Percentiles rank a stretch among this genome's conserved stretches.
phyloP scores from a whole-genome alignment of 768 basidiomycete genomes.

The Omphalotus guepiniiformis region DNA sequence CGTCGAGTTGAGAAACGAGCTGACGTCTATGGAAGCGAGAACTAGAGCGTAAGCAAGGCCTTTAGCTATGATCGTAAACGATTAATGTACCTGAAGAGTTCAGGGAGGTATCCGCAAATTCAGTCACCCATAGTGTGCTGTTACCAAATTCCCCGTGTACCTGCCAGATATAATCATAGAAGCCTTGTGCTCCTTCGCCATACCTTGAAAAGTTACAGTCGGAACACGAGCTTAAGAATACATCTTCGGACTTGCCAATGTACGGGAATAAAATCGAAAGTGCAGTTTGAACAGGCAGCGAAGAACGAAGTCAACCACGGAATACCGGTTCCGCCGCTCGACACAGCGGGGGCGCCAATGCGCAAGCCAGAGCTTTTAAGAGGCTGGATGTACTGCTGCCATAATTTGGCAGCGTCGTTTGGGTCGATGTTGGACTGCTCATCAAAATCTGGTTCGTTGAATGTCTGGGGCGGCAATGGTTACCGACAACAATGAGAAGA shows the following conservation, averaged over 20 bases:
- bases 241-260: slow-evolving; percentile 34
- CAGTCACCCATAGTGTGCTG: slow-evolving; percentile 60
- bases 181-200: slow-evolving; percentile 48
- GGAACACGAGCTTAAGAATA: background rate
- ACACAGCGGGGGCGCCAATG: slow-evolving; percentile 57
- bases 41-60: background rate
- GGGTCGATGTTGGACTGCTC: slow-evolving; percentile 43
- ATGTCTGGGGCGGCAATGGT: slow-evolving; percentile 43
- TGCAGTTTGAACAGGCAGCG: slow-evolving; percentile 44
- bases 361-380: slow-evolving; percentile 44
- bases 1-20: slow-evolving; percentile 54
- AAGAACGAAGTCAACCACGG: slow-evolving; percentile 55
- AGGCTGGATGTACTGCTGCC: slow-evolving; percentile 56
- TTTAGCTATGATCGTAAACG: background rate
- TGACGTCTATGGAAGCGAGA: slow-evolving; percentile 32
- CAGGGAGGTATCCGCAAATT: slow-evolving; percentile 52
- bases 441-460: slow-evolving; percentile 53
- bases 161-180: slow-evolving; percentile 51
- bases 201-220: slow-evolving; percentile 41
- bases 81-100: slow-evolving; percentile 34
- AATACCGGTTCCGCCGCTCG: slow-evolving; percentile 45
- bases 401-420: slow-evolving; percentile 44
- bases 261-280: slow-evolving; percentile 46
- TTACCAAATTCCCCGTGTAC: slow-evolving; percentile 47
- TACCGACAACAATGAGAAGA: slow-evolving; percentile 10